These are phyloP conservation scores for Skeletonema potamos DNA, from an alignment of 108 stramenopile genomes.

Conservation along the genomic window DNA sequence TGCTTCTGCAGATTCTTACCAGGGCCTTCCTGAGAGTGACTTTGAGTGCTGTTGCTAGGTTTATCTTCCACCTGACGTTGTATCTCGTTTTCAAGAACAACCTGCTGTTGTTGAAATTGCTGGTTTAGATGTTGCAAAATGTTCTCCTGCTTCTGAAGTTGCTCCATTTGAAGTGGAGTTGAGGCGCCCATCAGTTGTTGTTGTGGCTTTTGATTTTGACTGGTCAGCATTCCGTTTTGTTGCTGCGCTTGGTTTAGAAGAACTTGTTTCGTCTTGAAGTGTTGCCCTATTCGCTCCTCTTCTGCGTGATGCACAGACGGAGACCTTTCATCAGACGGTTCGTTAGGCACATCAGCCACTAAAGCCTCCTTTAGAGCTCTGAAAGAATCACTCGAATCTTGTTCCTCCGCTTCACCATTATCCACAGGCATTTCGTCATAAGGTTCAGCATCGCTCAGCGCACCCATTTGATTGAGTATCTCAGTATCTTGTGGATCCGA, in stretches of 20 bases:
- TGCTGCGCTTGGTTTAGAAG: slow-evolving; percentile 25
- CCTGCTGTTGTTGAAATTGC: slow-evolving; percentile 65
- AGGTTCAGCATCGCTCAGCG: background rate
- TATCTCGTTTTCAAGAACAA: slow-evolving; percentile 55
- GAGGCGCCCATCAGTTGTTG: slow-evolving; percentile 44
- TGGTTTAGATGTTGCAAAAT: slow-evolving; percentile 56
- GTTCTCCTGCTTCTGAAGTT: slow-evolving; percentile 57
- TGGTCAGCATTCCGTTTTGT: slow-evolving; percentile 34
- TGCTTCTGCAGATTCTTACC: background rate
- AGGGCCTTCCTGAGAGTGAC: background rate
- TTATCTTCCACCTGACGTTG: slow-evolving; percentile 17
- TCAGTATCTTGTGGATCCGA: slow-evolving; percentile 20
- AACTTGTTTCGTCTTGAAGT: slow-evolving; percentile 22
- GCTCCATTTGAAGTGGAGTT: slow-evolving; percentile 48
- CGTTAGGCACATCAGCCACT: background rate
- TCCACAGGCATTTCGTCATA: background rate
- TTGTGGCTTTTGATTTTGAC: slow-evolving; percentile 56
- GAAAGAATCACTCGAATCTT: slow-evolving; percentile 1
- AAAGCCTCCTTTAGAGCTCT: background rate
- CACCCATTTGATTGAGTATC: background rate
- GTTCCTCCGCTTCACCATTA: background rate
- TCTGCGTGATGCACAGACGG: background rate
- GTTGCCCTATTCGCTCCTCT: background rate
- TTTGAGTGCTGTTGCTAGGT: background rate
- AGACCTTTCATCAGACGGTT: background rate